Evolutionary conservation across 1,284 basidiomycete genomes (phyloP).

Genomic region (Fomitopsis betulina): DNA sequence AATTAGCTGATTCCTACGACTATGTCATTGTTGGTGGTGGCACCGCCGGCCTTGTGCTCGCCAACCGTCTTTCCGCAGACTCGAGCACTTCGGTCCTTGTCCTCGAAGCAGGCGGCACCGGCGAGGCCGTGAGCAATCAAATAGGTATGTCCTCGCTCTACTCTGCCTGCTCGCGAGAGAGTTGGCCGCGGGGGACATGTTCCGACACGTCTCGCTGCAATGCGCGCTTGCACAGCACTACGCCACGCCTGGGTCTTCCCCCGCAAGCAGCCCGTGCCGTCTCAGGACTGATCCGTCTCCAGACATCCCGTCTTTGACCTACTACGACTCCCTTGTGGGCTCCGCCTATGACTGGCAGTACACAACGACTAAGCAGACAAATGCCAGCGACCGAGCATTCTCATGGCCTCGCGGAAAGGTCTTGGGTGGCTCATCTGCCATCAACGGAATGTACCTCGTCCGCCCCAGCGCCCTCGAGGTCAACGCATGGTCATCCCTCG

Average conservation of each 20-base stretch:
- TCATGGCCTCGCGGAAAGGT: conserved; percentile 64
- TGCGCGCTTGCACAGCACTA: not conserved
- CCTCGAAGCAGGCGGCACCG: conserved; percentile 66
- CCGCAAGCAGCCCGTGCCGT: not conserved
- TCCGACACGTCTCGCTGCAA: not conserved
- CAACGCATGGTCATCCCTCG: conserved; percentile 48
- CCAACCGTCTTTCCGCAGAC: conserved; percentile 69
- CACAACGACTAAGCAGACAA: conserved; percentile 46
- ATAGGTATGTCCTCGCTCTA: conserved; percentile 29
- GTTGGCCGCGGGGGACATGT: not conserved
- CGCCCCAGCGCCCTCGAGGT: conserved; percentile 50
- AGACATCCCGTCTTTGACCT: conserved; percentile 49
- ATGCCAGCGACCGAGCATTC: conserved; percentile 32
- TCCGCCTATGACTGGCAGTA: conserved; percentile 63
- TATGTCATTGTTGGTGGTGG: conserved; percentile 64
- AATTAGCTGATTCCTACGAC: conserved; percentile 43
- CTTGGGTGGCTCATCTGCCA: conserved; percentile 66
- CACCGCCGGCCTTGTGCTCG: conserved; percentile 70
- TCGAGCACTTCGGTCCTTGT: conserved; percentile 64
- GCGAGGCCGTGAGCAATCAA: conserved; percentile 37
- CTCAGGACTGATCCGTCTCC: conserved; percentile 4
- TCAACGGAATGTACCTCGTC: conserved; percentile 71
- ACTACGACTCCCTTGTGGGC: conserved; percentile 43
- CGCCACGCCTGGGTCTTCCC: no score
- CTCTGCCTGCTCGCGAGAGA: not conserved